Evolutionary conservation across 2,329 filamentous ascomycete species (phyloP).

Genomic region (Alternaria dauci): DNA sequence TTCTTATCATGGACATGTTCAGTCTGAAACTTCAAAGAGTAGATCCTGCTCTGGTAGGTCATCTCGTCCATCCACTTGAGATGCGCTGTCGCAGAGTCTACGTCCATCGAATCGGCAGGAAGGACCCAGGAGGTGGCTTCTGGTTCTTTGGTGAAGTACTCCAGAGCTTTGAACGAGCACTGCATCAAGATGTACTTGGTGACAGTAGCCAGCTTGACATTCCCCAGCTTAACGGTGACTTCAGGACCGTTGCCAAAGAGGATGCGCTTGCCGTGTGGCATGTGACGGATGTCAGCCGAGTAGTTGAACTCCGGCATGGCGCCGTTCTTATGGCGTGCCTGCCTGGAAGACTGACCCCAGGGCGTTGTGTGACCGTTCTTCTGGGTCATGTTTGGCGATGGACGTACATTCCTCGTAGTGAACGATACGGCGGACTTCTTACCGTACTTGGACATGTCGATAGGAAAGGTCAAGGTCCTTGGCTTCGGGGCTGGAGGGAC

Average conservation of each 20-base stretch:
- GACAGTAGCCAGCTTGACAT: slow-evolving; percentile 15
- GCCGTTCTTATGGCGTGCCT: slow-evolving; percentile 10
- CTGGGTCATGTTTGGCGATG: neutral
- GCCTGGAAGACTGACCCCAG: neutral
- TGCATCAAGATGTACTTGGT: slow-evolving; percentile 43
- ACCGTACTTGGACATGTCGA: slow-evolving; percentile 32
- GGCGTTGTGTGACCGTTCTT: neutral
- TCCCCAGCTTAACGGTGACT: slow-evolving; percentile 31
- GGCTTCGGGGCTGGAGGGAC: slow-evolving; percentile 28
- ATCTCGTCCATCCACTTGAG: slow-evolving; percentile 39
- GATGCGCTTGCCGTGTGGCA: slow-evolving; percentile 29
- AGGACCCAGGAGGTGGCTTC: slow-evolving; percentile 23
- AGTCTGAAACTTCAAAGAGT: slow-evolving; percentile 31
- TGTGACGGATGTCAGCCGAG: slow-evolving; percentile 30
- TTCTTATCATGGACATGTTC: slow-evolving; percentile 25
- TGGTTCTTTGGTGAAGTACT: slow-evolving; percentile 30
- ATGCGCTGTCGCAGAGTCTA: slow-evolving; percentile 23
- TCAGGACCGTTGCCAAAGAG: slow-evolving; percentile 33
- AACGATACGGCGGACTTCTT: slow-evolving; percentile 18
- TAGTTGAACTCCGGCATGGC: slow-evolving; percentile 21
- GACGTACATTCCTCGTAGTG: neutral
- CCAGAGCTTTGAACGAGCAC: slow-evolving; percentile 32
- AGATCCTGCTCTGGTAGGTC: slow-evolving; percentile 32
- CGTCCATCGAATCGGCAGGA: slow-evolving; percentile 26
- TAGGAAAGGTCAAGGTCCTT: slow-evolving; percentile 30